Evolutionary conservation across 345 rosid genomes (phyloP), one percentile per base, ranked within the genome.

Genomic region (Geranium brycei): DNA sequence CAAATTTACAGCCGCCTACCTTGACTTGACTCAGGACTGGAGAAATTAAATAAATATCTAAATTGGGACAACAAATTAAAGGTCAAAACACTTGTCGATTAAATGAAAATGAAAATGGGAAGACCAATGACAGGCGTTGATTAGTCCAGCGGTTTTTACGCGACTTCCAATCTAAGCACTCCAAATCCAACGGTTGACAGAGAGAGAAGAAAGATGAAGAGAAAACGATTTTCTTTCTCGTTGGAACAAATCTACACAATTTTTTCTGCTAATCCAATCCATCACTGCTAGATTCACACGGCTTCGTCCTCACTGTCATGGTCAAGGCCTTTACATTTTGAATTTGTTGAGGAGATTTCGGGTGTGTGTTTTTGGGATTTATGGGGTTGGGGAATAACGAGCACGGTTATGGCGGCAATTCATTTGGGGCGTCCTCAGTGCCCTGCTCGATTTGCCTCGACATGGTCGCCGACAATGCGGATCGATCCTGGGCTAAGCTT

Each of bases 381-480:
- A 93, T 93, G 99, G 96, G 97, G 59, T 79, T 93, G 75, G 91
- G 92, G 58, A 78, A 68, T 61, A 87, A 77, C 19, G 79, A 65
- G 53, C 83, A 77, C 38, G 78, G 70, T 16, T 86, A 71, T n/a
- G 78, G 71, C 4, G 70, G 62, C 31, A 84, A 84, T 72, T 74
- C 74, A 4, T 78, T 80, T 66, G 80, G 84, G 23, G 59, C 18
- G 59, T 57, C 59, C 19, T 72, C 85, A 5, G 87, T 90, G 71
- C 73, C 96, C 1, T 93, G 97, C 72, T 93, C 99, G 89, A 88
- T 93, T 85, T 93, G 99, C 71, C 95, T 93, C 18, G 99, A 93
- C 53, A 69, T 69, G 15, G 97, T 93, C 13, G 69, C 77, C 55
- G 85, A 85, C 65, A 78, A 79, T 23, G 92, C 92, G 59, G 92